Percentiles rank a stretch among this genome's conserved stretches.
phyloP scores from a whole-genome alignment of 2,329 filamentous ascomycete genomes.

The Mycosphaerella sp. region DNA sequence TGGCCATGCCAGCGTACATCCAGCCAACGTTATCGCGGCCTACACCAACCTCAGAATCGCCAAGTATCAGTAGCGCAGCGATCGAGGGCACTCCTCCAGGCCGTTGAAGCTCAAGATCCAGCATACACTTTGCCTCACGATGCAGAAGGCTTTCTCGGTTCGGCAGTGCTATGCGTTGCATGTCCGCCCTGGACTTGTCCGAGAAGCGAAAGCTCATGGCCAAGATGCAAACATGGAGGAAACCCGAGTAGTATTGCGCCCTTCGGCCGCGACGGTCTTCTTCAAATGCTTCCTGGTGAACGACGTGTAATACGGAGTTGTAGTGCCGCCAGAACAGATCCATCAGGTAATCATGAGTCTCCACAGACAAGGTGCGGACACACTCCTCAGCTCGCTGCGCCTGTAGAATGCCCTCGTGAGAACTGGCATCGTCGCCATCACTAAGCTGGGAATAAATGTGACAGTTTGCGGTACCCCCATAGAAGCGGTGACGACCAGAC shows the following conservation, averaged over 20 bases:
- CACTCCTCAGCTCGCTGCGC: slow-evolving; percentile 23
- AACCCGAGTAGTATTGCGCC: slow-evolving; percentile 26
- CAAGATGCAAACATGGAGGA: slow-evolving; percentile 27
- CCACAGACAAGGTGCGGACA: slow-evolving; percentile 21
- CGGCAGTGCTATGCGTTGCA: slow-evolving; percentile 23
- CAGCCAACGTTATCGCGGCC: slow-evolving; percentile 27
- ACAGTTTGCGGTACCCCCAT: slow-evolving; percentile 26
- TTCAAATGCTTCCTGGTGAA: slow-evolving; percentile 25
- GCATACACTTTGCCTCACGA: slow-evolving; percentile 26
- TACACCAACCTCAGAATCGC: slow-evolving; percentile 24
- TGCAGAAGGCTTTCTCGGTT: slow-evolving; percentile 25
- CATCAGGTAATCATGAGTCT: slow-evolving; percentile 28
- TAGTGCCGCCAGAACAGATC: slow-evolving; percentile 27
- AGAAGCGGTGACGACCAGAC: slow-evolving; percentile 23
- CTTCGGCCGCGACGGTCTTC: slow-evolving; percentile 22
- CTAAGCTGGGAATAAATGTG: slow-evolving; percentile 24
- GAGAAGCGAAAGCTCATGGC: slow-evolving; percentile 26
- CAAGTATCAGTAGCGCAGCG: slow-evolving; percentile 25
- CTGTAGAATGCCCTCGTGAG: slow-evolving; percentile 16
- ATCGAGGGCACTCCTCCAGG: slow-evolving; percentile 26
- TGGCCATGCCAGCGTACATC: slow-evolving; percentile 28
- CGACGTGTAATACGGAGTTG: slow-evolving; percentile 25
- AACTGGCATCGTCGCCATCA: slow-evolving; percentile 17
- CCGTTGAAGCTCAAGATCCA: slow-evolving; percentile 25
- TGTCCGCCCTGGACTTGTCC: slow-evolving; percentile 24